A percentile compares a stretch with the other conserved stretches of the same genome.
These are phyloP conservation scores for Gossypium anomalum DNA, from an alignment of 345 rosid species.

Conservation along the genomic window DNA sequence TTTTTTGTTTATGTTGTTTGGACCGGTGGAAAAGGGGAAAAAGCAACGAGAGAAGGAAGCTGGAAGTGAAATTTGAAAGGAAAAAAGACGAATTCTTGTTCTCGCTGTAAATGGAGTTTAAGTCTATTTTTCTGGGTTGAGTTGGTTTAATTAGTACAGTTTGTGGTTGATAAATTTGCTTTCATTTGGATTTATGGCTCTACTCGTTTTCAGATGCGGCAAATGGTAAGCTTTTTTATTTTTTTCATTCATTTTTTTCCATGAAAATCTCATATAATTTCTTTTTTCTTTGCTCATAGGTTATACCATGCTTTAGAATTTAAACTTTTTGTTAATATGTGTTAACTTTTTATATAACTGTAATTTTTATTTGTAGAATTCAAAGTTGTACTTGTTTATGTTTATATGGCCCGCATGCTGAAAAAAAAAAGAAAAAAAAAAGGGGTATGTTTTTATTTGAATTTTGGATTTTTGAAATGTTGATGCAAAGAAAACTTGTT, in stretches of 20 bases:
- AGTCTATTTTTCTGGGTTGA: slow-evolving; percentile 20
- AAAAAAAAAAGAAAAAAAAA: not conserved
- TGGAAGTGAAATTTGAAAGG: not conserved
- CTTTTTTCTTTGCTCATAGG: not conserved
- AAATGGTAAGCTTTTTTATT: slow-evolving; percentile 27
- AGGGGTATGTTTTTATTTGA: not conserved
- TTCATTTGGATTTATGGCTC: slow-evolving; percentile 17
- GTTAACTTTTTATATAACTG: not conserved
- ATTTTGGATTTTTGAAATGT: not conserved
- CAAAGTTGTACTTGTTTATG: not conserved
- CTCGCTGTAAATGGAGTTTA: slow-evolving; percentile 3
- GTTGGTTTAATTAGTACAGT: slow-evolving; percentile 21
- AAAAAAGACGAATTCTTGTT: not conserved
- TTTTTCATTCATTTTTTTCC: not conserved
- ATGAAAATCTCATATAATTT: not conserved
- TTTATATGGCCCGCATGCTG: not conserved
- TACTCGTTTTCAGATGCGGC: slow-evolving; percentile 23
- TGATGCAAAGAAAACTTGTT: slow-evolving; percentile 12
- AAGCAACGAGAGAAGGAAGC: slow-evolving; percentile 8
- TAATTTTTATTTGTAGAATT: not conserved
- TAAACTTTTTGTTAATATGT: not conserved
- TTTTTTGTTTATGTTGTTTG: not conserved
- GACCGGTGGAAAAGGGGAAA: slow-evolving; percentile 17
- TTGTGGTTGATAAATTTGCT: not conserved
- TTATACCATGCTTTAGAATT: not conserved